These are phyloP conservation scores for Centella asiatica DNA, from an alignment of 129 eudicot genomes.

Conservation along the genomic window DNA sequence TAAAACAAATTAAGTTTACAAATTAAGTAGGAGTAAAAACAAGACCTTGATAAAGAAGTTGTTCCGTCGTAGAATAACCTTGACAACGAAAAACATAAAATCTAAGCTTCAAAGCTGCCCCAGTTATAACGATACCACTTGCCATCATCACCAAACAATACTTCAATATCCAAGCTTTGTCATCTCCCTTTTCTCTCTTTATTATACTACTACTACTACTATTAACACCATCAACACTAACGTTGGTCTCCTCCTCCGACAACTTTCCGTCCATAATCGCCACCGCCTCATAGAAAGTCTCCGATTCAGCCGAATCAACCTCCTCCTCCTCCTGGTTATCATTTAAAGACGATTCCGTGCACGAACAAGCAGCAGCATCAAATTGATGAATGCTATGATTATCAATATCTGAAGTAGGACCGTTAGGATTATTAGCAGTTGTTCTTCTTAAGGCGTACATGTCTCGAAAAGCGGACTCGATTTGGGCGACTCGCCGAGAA, in stretches of 20 bases:
- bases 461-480: constrained; percentile 18
- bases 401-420: neutral
- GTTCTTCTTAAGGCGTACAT: neutral
- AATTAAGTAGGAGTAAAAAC: constrained; percentile 13
- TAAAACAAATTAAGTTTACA: no score
- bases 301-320: neutral
- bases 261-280: neutral
- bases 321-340: constrained; percentile 8
- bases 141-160: constrained; percentile 11
- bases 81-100: neutral
- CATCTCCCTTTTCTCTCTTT: neutral
- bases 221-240: neutral
- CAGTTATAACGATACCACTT: constrained; percentile 5
- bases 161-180: neutral
- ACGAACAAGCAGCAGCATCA: constrained; percentile 17
- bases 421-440: neutral
- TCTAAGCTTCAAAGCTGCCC: constrained; percentile 9
- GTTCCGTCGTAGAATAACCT: neutral
- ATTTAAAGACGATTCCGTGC: constrained; percentile 7
- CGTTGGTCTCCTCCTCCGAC: neutral
- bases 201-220: no score
- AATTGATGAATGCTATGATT: neutral
- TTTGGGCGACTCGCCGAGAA: neutral
- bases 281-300: neutral
- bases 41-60: constrained; percentile 3